Evolutionary conservation across 805 yeast species (phyloP), one percentile per base, ranked within the genome.

Genomic region (Yamadazyma tumulicola): DNA sequence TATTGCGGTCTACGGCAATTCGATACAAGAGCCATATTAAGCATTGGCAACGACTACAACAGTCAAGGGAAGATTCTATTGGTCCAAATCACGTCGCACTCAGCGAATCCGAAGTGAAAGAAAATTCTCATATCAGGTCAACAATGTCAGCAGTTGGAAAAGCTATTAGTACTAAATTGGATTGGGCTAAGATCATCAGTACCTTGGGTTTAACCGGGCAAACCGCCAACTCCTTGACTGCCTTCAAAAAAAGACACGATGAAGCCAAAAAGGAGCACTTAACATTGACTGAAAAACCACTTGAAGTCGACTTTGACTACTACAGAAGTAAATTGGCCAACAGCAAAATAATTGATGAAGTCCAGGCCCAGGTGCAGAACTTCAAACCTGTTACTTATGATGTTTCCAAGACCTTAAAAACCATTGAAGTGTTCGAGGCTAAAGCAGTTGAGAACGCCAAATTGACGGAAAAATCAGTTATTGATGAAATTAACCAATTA

Each of bases 221-320:
- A 58, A 93, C 98, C 44, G 95, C 96, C 41, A 59, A 85, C 35
- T 78, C 95, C 28, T 73, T 93, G 62, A 78, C 93, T 35, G 77
- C 95, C 19, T 93, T 93, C 83, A 89, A 89, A 72, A 91, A 93
- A 85, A 86, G 98, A 78, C 83, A 88, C 67, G 98, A 93, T 58
- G 97, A 93, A 64, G 97, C 97, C 51, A 84, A 88, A 74, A 82
- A 86, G 71, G 76, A 75, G 54, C 70, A 85, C 52, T 68, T 74
- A 51, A 82, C 79, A 46, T 74, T 91, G 51, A 72, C 79, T 59
- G 69, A 74, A 47, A 91, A 86, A 68, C 67, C 88, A 45, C 73
- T 86, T 39, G 70, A 69, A 25, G 87, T 93, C 46, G 96, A 91
- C 67, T 91, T 89, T 49, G 65, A 72, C 34, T 72, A 79, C 65